Evolutionary conservation across 768 basidiomycete species (phyloP).

Genomic region (Rhizopogon rudus): DNA sequence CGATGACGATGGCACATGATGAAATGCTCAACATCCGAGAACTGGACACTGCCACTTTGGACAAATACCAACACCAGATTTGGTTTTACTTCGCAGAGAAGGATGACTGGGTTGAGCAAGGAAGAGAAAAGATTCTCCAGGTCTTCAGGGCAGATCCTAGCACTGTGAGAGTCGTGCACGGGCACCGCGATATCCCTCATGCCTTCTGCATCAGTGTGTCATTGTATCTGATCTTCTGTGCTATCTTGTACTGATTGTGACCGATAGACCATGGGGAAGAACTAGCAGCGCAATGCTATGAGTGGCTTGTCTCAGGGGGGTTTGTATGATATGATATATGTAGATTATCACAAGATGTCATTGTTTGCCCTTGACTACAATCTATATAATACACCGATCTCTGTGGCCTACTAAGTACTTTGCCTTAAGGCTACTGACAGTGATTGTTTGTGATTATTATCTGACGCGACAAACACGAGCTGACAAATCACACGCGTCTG

Average conservation of each 20-base stretch:
- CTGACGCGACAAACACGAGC: not conserved
- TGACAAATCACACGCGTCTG: not conserved
- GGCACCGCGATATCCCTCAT: constrained; percentile 51
- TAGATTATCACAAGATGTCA: not conserved
- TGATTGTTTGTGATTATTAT: no score
- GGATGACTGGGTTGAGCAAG: constrained; percentile 68
- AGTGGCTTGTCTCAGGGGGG: constrained; percentile 32
- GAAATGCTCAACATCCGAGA: constrained; percentile 61
- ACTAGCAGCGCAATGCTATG: constrained; percentile 43
- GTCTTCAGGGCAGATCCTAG: constrained; percentile 31
- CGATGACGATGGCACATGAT: constrained; percentile 57
- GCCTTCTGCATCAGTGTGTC: constrained; percentile 69
- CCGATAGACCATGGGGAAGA: constrained; percentile 45
- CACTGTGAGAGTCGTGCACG: constrained; percentile 37
- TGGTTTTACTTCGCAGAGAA: constrained; percentile 56
- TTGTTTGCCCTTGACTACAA: not conserved
- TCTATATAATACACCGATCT: not conserved
- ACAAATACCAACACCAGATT: constrained; percentile 31
- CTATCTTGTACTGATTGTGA: constrained; percentile 1
- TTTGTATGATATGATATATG: not conserved
- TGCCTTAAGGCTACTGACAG: no score
- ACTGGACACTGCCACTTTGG: constrained; percentile 44
- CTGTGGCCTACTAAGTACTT: not conserved
- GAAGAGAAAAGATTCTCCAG: constrained; percentile 40
- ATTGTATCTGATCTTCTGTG: not conserved